A percentile compares a stretch with the other conserved stretches of the same genome.
Evolutionary conservation across 1,284 basidiomycete genomes (phyloP).

Genomic region (Microbotryomycetes sp.): DNA sequence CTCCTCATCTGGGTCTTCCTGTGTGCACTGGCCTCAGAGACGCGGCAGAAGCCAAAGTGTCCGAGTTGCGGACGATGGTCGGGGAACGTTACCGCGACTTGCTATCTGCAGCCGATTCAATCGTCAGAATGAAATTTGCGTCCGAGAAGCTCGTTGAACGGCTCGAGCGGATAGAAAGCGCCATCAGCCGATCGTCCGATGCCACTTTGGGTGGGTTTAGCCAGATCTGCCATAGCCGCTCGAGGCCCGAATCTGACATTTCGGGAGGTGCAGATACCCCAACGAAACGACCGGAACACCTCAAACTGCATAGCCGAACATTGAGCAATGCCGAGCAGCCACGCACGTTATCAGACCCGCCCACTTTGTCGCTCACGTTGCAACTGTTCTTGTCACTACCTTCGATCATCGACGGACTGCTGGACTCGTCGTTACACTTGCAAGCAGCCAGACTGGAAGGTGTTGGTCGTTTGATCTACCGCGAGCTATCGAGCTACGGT

Average conservation of each 20-base stretch:
- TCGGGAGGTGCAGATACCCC: slow-evolving; percentile 5
- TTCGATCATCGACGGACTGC: slow-evolving; percentile 30
- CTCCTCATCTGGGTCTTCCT: neutral
- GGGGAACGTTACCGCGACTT: slow-evolving; percentile 92
- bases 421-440: slow-evolving; percentile 30
- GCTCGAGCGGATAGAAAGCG: slow-evolving; percentile 20
- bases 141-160: slow-evolving; percentile 28
- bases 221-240: neutral
- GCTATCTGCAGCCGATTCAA: slow-evolving; percentile 62
- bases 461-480: slow-evolving; percentile 31
- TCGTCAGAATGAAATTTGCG: slow-evolving; percentile 34
- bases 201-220: neutral
- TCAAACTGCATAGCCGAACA: neutral
- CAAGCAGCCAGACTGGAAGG: slow-evolving; percentile 32
- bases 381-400: slow-evolving; percentile 29
- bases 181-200: neutral
- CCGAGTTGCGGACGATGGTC: slow-evolving; percentile 88
- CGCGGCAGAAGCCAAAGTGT: slow-evolving; percentile 39
- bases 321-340: neutral
- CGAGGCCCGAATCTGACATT: neutral
- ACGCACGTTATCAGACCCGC: slow-evolving; percentile 9
- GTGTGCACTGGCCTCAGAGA: slow-evolving; percentile 19
- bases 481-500: slow-evolving; percentile 12
- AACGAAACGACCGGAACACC: neutral
- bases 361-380: slow-evolving; percentile 27